phyloP scores from a whole-genome alignment of 371 early-diverging fungal species.

The Blyttiomyces sp. region DNA sequence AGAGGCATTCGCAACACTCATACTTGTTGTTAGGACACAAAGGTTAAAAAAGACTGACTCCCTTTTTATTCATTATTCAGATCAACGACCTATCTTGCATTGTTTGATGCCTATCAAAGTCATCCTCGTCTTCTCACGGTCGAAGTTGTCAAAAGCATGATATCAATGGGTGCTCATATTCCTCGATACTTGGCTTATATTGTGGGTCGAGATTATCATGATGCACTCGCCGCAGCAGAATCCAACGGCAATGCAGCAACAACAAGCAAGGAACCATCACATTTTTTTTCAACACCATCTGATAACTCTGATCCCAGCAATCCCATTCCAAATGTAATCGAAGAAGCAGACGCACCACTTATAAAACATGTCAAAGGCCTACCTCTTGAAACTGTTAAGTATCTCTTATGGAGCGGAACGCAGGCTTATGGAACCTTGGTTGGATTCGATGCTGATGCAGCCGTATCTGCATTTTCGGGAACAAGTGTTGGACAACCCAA shows the following conservation, averaged over 20 bases:
- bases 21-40: not conserved
- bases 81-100: constrained; percentile 22
- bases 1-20: not conserved
- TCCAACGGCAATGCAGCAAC: not conserved
- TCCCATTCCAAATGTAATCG: no score
- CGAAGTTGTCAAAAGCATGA: constrained; percentile 11
- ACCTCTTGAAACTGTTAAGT: constrained; percentile 9
- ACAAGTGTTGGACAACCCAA: constrained; percentile 2
- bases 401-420: constrained; percentile 19
- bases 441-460: constrained; percentile 23
- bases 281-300: no score
- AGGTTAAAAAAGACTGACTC: not conserved
- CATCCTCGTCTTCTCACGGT: constrained; percentile 14
- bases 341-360: no score
- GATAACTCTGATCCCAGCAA: no score
- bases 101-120: constrained; percentile 16
- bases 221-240: not conserved
- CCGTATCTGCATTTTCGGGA: constrained; percentile 4
- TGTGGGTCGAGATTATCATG: constrained; percentile 15
- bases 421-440: constrained; percentile 15
- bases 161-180: constrained; percentile 22
- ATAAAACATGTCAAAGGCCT: no score
- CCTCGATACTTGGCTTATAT: constrained; percentile 17
- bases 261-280: no score
- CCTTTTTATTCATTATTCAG: not conserved